Evolutionary conservation across 2,329 filamentous ascomycete genomes (phyloP), one percentile per base, ranked within the genome.

Genomic region (Massarina eburnea): DNA sequence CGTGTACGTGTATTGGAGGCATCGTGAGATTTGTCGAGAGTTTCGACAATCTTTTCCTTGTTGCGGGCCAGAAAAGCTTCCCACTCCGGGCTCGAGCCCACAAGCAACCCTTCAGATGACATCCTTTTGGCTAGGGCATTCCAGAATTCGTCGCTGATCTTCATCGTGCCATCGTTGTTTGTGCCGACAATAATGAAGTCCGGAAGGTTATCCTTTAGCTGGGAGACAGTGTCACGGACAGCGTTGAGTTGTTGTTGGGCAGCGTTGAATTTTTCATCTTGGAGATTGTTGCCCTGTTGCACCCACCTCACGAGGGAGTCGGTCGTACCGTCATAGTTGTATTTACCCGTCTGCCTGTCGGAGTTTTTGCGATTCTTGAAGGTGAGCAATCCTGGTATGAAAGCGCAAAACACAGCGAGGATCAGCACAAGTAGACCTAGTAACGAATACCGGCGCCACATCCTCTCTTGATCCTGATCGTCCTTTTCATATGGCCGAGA

Each of bases 61-160:
- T 84, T 84, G 15, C 73, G 73, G 32, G 67, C 69, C 21, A 81
- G 59, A 77, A 80, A 85, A 0, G 70, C 67, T 17, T 76, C 71
- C 80, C 80, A 84, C 3, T 72, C 29, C 46, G 68, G 1, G 69
- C 66, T 32, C 73, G 55, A 40, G 35, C 4, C 26, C 8, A 4
- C n/a, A n/a, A 5, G 18, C 4, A 38, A n/a, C 3, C 50, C 57
- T 17, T 81, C 79, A 1, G 71, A 64, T 17, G 70, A 71, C 38
- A 87, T 77, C 45, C 78, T 74, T 42, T 79, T 77, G 19, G 76
- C 73, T 8, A 90, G 64, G 0, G 84, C 85, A 45, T 81, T 74
- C 80, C 82, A 90, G 48, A 90, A 87, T 2, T 82, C 77, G 19
- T 80, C 74, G 0, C 79, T 71, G 14, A 89, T 78, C 18, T 79